phyloP scores from a whole-genome alignment of 441 rosid species.

The Pelargonium citronellum region DNA sequence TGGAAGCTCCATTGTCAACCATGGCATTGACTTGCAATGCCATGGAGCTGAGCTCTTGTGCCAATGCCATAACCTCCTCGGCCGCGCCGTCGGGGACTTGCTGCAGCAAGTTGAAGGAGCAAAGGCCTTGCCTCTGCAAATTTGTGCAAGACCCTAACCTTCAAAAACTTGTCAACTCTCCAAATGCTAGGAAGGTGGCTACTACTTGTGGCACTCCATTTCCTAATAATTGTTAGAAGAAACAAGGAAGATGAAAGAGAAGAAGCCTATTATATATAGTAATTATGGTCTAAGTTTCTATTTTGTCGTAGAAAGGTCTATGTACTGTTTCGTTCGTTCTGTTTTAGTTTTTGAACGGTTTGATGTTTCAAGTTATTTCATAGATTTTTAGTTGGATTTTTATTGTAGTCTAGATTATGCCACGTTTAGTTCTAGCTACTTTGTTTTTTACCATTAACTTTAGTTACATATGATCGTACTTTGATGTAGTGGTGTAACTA shows the following conservation, averaged over 20 bases:
- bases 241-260: not conserved
- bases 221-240: slow-evolving; percentile 30
- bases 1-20: not conserved
- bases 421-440: too few relatives aligned
- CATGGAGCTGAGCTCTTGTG: slow-evolving; percentile 32
- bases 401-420: too few relatives aligned
- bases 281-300: too few relatives aligned
- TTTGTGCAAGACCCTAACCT: slow-evolving; percentile 32
- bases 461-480: too few relatives aligned
- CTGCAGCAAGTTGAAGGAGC: slow-evolving; percentile 40
- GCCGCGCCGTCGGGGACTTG: slow-evolving; percentile 27
- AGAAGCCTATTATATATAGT: not conserved
- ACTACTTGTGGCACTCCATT: slow-evolving; percentile 31
- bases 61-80: slow-evolving; percentile 21
- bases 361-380: too few relatives aligned
- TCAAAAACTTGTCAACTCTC: slow-evolving; percentile 30
- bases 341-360: too few relatives aligned
- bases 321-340: too few relatives aligned
- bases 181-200: slow-evolving; percentile 32
- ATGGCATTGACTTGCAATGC: slow-evolving; percentile 28
- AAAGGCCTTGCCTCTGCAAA: slow-evolving; percentile 38
- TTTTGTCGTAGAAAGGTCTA: too few relatives aligned
- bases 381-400: too few relatives aligned
- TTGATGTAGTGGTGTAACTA: too few relatives aligned
- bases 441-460: too few relatives aligned